These are phyloP conservation scores for Chimonanthus salicifolius DNA, from an alignment of 164 flowering plant species.

Conservation along the genomic window DNA sequence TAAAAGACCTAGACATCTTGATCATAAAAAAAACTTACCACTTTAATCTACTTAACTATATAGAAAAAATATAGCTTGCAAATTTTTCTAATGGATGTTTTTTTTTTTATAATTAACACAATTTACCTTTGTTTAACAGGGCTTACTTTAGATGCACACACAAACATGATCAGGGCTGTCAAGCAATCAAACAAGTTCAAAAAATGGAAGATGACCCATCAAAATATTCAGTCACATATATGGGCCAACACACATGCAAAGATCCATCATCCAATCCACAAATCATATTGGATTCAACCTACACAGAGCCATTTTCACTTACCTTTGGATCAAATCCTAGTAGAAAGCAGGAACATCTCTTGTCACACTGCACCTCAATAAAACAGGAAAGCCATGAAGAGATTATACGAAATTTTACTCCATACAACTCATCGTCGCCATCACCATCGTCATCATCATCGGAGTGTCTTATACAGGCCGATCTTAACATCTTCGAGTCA, in stretches of 20 bases:
- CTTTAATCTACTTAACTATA: no score
- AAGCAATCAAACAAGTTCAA: slow-evolving; percentile 36
- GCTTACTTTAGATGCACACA: slow-evolving; percentile 48
- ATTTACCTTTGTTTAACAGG: slow-evolving; percentile 18
- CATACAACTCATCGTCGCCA: background rate
- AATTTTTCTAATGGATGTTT: no score
- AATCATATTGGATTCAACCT: slow-evolving; percentile 12
- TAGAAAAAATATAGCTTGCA: no score
- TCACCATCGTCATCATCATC: background rate
- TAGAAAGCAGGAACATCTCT: background rate
- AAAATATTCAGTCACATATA: slow-evolving; percentile 39
- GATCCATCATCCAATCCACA: background rate
- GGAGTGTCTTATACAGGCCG: background rate
- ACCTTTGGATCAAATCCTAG: slow-evolving; percentile 13
- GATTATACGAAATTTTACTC: background rate
- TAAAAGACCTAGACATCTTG: no score
- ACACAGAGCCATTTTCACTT: slow-evolving; percentile 7
- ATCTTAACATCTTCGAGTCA: background rate
- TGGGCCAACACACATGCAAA: slow-evolving; percentile 61
- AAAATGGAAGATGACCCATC: slow-evolving; percentile 23
- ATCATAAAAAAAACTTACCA: no score
- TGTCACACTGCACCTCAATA: background rate
- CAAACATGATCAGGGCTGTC: slow-evolving; percentile 34
- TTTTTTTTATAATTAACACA: background rate
- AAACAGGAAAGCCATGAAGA: background rate